Base-by-base conservation (phyloP, 2,329 filamentous ascomycete species). In the Colletotrichum melonis region DNA sequence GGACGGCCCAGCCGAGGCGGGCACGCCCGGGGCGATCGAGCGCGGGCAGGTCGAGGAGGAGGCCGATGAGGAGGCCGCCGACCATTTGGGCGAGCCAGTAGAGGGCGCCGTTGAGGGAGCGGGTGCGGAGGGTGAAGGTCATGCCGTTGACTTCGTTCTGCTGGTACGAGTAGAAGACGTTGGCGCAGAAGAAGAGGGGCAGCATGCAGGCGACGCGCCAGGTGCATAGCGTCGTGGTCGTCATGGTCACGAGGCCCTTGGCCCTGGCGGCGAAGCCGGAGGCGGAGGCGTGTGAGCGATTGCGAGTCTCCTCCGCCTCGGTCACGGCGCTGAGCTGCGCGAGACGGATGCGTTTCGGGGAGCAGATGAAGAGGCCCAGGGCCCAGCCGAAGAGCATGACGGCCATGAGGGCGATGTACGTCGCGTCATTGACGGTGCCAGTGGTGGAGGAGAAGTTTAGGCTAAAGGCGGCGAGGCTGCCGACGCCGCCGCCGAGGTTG, bases 71-170 rank as follows among this genome's bases (percentile, higher is more conserved):
- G 12, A 88, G 79, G 4, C 86, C 87, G 11, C 87, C 87, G n/a
- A 88, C 75, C 81, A 90, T 89, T 80, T 90, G 88, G 4, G 88
- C 86, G 12, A 89, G 83, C 87, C 87, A 90, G 81, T 90, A 89
- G 30, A 90, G 79, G 1, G 87, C 81, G 67, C 86, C 85, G 78
- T 90, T 89, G 59, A 90, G 84, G 4, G 88, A 86, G n/a, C 88
- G 87, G 32, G 32, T 35, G 11, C 32, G 32, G 11, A 35, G 32
- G 32, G 32, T 35, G 32, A 35, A 35, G 32, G 32, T 35, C 32
- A 35, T 35, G 32, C 32, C 32, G 32, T 35, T 35, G 32, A 35
- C 32, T 35, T 35, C 32, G 32, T 35, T 35, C 4, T 35, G 32
- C 32, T 35, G 32, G 32, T 35, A 35, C 32, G 32, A 35, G 32